These are phyloP conservation scores for Apiospora phragmitis DNA, from an alignment of 2,329 filamentous ascomycete genomes.

Conservation along the genomic window DNA sequence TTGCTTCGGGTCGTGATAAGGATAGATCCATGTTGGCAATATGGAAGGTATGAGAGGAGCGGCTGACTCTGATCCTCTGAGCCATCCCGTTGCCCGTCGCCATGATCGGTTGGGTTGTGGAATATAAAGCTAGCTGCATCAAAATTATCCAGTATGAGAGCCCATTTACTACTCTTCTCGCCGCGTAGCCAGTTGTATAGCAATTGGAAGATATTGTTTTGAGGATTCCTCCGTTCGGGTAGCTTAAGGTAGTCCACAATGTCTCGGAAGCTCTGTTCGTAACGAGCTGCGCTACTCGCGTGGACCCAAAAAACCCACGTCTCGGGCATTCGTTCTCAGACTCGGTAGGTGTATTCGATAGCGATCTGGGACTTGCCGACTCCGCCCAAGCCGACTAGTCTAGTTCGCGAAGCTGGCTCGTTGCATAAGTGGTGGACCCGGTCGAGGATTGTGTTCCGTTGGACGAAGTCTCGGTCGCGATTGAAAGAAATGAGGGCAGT, in stretches of 20 bases:
- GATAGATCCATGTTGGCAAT: constrained; percentile 30
- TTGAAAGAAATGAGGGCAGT: constrained; percentile 10
- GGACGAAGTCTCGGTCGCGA: constrained; percentile 13
- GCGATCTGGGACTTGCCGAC: constrained; percentile 15
- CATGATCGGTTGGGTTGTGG: no score
- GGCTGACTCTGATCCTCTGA: no score
- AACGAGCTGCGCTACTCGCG: constrained; percentile 28
- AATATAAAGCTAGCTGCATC: constrained; percentile 32
- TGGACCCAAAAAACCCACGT: constrained; percentile 37
- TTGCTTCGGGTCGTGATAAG: constrained; percentile 26
- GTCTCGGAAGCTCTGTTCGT: constrained; percentile 29
- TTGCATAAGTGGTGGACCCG: background rate
- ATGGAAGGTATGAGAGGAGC: constrained; percentile 26
- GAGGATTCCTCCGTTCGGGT: constrained; percentile 23
- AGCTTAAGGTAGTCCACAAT: constrained; percentile 34
- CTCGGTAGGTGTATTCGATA: constrained; percentile 20
- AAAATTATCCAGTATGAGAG: constrained; percentile 39
- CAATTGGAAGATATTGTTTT: constrained; percentile 23
- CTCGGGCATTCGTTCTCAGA: constrained; percentile 10
- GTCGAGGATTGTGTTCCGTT: background rate
- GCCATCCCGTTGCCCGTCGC: no score
- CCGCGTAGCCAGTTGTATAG: constrained; percentile 34
- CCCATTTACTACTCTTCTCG: constrained; percentile 31
- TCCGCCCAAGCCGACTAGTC: constrained; percentile 11
- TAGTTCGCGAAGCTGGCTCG: background rate